Evolutionary conservation across 2,329 filamentous ascomycete genomes (phyloP).

Genomic region (Pseudogymnoascus sp.): DNA sequence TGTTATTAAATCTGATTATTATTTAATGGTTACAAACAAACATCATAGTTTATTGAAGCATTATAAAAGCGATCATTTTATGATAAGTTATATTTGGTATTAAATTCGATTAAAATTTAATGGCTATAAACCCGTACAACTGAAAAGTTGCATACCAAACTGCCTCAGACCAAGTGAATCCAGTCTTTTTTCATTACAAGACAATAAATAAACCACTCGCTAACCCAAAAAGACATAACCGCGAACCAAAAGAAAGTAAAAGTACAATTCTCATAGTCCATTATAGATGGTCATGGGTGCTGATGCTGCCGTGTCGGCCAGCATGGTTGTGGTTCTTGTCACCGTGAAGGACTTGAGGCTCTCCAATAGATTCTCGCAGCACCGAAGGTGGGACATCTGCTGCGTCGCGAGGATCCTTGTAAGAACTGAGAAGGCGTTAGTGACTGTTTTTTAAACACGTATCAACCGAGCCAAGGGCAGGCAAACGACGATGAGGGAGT

Average conservation of each 20-base stretch:
- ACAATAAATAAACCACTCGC: not conserved
- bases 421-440: not conserved
- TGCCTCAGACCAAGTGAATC: not conserved
- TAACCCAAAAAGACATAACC: not conserved
- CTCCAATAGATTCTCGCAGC: conserved; percentile 40
- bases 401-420: conserved; percentile 44
- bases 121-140: not conserved
- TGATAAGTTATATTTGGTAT: conserved; percentile 46
- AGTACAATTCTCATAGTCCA: conserved; percentile 1
- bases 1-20: too few species aligned
- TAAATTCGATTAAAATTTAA: not conserved
- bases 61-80: conserved; percentile 8
- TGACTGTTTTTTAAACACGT: not conserved
- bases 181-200: not conserved
- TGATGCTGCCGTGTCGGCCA: conserved; percentile 37
- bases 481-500: conserved; percentile 14
- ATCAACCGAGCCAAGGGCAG: not conserved
- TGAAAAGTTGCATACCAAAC: not conserved
- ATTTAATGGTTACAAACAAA: too few species aligned
- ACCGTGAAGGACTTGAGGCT: conserved; percentile 38
- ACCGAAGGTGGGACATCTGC: conserved; percentile 51
- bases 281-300: conserved; percentile 6
- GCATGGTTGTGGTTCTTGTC: conserved; percentile 37
- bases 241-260: not conserved
- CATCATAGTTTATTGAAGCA: too few species aligned